These are phyloP conservation scores for Circinella minor DNA, from an alignment of 371 early-diverging fungal genomes.

Conservation along the genomic window DNA sequence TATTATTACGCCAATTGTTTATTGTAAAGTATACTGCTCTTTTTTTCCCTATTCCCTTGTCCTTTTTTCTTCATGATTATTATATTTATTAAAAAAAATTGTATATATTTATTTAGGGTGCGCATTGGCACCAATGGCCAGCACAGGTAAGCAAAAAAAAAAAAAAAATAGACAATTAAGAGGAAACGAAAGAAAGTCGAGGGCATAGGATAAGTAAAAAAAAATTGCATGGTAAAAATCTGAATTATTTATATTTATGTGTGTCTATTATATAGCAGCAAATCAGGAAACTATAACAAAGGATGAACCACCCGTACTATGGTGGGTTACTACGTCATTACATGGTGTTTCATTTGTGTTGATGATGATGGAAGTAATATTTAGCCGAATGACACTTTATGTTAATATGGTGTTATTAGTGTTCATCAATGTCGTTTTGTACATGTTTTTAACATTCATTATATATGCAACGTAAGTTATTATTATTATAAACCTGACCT, in stretches of 20 bases:
- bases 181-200: no score
- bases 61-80: no score
- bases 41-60: no score
- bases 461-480: slow-evolving; percentile 34
- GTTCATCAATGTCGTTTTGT: slow-evolving; percentile 43
- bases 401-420: slow-evolving; percentile 46
- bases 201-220: no score
- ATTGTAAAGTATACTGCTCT: slow-evolving; percentile 28
- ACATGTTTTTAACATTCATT: slow-evolving; percentile 59
- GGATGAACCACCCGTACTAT: slow-evolving; percentile 12
- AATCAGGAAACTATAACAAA: background rate
- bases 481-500: no score
- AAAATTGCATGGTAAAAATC: no score
- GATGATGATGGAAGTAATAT: slow-evolving; percentile 54
- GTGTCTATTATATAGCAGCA: background rate
- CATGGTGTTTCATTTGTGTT: slow-evolving; percentile 57
- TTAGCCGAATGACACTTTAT: slow-evolving; percentile 49
- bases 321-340: slow-evolving; percentile 56
- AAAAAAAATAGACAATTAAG: no score
- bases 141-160: background rate
- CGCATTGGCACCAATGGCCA: slow-evolving; percentile 17
- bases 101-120: slow-evolving; percentile 16
- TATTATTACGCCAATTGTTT: slow-evolving; percentile 62
- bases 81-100: background rate
- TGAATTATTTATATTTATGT: no score